A percentile compares a stretch with the other conserved stretches of the same genome.
phyloP scores from a whole-genome alignment of 805 yeast species.

The Suhomyces canberraensis region DNA sequence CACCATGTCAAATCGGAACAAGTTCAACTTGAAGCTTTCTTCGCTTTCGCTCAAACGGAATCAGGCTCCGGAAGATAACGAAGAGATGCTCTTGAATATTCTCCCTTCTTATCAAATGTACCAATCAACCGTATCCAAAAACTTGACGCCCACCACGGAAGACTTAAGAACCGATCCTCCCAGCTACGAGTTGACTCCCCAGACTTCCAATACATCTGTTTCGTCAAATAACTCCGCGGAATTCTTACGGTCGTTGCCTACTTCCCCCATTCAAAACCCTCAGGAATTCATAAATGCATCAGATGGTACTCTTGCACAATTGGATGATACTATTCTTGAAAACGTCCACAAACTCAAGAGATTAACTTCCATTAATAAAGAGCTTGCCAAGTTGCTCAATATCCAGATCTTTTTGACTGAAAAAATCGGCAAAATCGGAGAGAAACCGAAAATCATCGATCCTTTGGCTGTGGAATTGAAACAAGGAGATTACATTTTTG shows the following conservation, averaged over 20 bases:
- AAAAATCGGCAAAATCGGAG: slow-evolving; percentile 31
- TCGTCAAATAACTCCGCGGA: slow-evolving; percentile 12
- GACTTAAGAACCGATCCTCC: slow-evolving; percentile 32
- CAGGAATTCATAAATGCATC: slow-evolving; percentile 3
- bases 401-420: slow-evolving; percentile 33
- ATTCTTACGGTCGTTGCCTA: slow-evolving; percentile 19
- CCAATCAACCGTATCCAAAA: slow-evolving; percentile 35
- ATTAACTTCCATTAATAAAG: slow-evolving; percentile 27
- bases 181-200: slow-evolving; percentile 28
- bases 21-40: slow-evolving; percentile 18
- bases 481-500: slow-evolving; percentile 38
- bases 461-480: slow-evolving; percentile 29
- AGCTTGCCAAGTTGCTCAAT: slow-evolving; percentile 22
- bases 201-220: slow-evolving; percentile 10
- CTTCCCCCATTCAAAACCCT: slow-evolving; percentile 9
- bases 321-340: slow-evolving; percentile 34
- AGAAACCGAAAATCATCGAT: slow-evolving; percentile 27
- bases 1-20: slow-evolving; percentile 13
- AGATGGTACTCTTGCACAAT: neutral
- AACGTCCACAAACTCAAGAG: slow-evolving; percentile 33
- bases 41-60: slow-evolving; percentile 10
- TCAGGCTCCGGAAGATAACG: slow-evolving; percentile 12
- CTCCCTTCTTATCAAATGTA: slow-evolving; percentile 42
- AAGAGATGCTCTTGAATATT: slow-evolving; percentile 30
- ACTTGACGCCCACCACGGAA: slow-evolving; percentile 29